Base-by-base conservation (phyloP, 805 yeast genomes). In the Candida palmyrensis region DNA sequence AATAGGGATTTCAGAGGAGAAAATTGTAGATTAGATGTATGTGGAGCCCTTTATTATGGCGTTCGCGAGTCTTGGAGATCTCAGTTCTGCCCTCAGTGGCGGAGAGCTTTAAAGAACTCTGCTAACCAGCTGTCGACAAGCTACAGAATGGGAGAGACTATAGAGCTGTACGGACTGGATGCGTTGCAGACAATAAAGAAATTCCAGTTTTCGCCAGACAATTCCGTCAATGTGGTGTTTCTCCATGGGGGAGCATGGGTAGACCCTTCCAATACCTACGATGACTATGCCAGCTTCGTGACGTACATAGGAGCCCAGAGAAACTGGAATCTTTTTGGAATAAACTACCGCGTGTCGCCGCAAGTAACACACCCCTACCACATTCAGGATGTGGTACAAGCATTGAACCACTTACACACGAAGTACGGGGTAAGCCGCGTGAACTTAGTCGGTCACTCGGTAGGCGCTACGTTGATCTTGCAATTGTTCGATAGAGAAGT, bases 211-310 rank as follows among this genome's bases (percentile, higher is more conserved):
- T 37, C 30, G 12, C 33, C 35, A 2, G 10, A 15, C 6, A 36
- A 39, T n/a, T 30, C 30, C 14, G 35, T 48, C 2, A 54, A 72
- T 13, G 34, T 75, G 5, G 67, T 84, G 1, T 79, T 77, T 43
- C 69, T 86, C 25, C 96, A 86, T 55, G 96, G 96, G 1, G 96
- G 96, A 0, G 94, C 88, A 0, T 86, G 95, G 95, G 66, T 85
- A 40, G 94, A 82, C 47, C 74, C 77, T 1, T 50, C 41, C 3
- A 79, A 81, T 48, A 79, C 88, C 0, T 68, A 59, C 18, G 55
- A 67, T 25, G 90, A 82, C 45, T 76, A 74, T 34, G 59, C 59
- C 7, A 43, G 41, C 9, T 37, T 77, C 27, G 41, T 55, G 15
- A 23, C 33, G 6, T 35, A 30, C 13, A 32, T 44, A n/a, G 35